A percentile compares a stretch with the other conserved stretches of the same genome.
Evolutionary conservation across 2,329 filamentous ascomycete genomes (phyloP).

Genomic region (Aspergillus persii): DNA sequence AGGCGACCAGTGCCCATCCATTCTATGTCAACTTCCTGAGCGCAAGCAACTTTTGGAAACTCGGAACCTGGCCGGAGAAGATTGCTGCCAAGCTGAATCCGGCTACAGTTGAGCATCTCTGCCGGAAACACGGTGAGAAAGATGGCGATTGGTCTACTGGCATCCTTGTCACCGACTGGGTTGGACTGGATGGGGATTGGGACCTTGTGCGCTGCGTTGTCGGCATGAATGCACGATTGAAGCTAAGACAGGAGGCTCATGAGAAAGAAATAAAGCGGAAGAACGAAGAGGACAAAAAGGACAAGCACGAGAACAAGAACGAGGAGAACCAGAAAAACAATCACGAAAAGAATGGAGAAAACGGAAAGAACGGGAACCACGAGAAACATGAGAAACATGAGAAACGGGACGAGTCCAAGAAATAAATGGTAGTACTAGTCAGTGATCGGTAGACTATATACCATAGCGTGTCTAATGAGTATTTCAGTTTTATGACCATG

Average conservation of each 20-base stretch:
- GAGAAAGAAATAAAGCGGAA: not conserved
- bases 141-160: constrained; percentile 73
- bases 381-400: not conserved
- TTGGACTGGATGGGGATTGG: constrained; percentile 84
- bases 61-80: constrained; percentile 87
- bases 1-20: constrained; percentile 54
- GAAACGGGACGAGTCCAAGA: not conserved
- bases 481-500: not conserved
- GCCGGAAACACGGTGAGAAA: constrained; percentile 50
- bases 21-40: constrained; percentile 89
- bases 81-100: constrained; percentile 88
- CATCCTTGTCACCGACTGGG: constrained; percentile 90
- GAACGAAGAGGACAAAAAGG: not conserved
- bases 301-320: not conserved
- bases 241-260: constrained; percentile 29
- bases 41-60: constrained; percentile 91
- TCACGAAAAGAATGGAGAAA: no score
- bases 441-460: not conserved
- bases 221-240: constrained; percentile 76
- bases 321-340: not conserved
- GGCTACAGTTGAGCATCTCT: constrained; percentile 60
- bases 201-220: constrained; percentile 83
- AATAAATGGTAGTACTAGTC: not conserved
- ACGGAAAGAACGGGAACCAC: not conserved
- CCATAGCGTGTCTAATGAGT: no score